phyloP scores from a whole-genome alignment of 768 basidiomycete genomes.

The Postia placenta region DNA sequence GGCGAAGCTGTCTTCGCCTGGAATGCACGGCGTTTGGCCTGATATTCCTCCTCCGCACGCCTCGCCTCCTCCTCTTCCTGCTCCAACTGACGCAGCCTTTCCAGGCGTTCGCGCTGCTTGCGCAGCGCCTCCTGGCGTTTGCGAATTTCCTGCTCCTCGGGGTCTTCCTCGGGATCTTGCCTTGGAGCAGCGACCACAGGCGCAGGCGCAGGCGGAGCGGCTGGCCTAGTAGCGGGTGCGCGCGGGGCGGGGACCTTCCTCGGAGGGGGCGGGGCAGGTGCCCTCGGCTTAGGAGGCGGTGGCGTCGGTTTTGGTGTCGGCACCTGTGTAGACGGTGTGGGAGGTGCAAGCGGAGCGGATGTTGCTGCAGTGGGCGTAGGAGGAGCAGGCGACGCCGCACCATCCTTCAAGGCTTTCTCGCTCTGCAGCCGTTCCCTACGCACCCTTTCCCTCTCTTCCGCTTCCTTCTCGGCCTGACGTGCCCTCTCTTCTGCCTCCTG shows the following conservation, averaged over 20 bases:
- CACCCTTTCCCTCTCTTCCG: conserved; percentile 70
- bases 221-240: conserved; percentile 24
- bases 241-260: conserved; percentile 30
- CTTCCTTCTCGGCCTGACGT: conserved; percentile 69
- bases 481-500: conserved; percentile 88
- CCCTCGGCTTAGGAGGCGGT: conserved; percentile 28
- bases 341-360: conserved; percentile 20
- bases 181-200: conserved; percentile 33
- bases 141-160: conserved; percentile 68
- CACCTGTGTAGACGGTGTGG: conserved; percentile 27
- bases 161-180: conserved; percentile 51
- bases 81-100: conserved; percentile 65
- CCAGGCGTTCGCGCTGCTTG: conserved; percentile 65
- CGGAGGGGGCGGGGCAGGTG: conserved; percentile 34
- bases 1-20: conserved; percentile 20
- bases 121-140: conserved; percentile 66
- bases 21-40: conserved; percentile 22
- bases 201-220: conserved; percentile 21
- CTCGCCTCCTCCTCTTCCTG: conserved; percentile 55
- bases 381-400: conserved; percentile 29
- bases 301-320: conserved; percentile 39
- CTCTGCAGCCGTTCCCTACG: conserved; percentile 70
- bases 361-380: conserved; percentile 27
- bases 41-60: conserved; percentile 37
- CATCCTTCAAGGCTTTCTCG: conserved; percentile 61